Base-by-base conservation (phyloP, 1,284 basidiomycete genomes). In the Sporisorium iseilematis-ciliati region DNA sequence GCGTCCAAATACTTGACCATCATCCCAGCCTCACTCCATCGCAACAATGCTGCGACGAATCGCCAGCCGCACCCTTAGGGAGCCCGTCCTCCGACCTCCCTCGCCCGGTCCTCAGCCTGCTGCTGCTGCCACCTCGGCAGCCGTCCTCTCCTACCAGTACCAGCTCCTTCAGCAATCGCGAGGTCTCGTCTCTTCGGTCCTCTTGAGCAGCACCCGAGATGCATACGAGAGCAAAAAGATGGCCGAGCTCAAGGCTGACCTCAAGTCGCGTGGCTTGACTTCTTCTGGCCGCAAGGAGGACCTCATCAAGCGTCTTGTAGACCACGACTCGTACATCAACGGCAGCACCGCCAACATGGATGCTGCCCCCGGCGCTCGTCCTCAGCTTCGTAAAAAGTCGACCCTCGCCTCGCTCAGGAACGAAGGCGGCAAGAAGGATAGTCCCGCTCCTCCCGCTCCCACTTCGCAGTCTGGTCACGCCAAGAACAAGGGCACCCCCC, bases 181-280 rank as follows among this genome's bases (percentile, higher is more conserved):
- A 58, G 72, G 72, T 50, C 75, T 82, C 52, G 75, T 79, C 43
- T 82, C 81, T 18, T 79, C 73, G 8, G 79, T 82, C 42, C 74
- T 82, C 21, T 73, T 82, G 23, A 78, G 73, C 69, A 75, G 76
- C 55, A 78, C 77, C 33, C 62, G 67, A 18, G 79, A 82, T 53
- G 70, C 65, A 38, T 82, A 82, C 72, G 77, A 82, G 42, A 65
- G 50, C 58, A 70, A 74, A 58, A 75, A 73, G 49, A 59, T 80
- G 41, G 60, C 60, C 38, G 80, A 82, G 57, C 76, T 82, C 65
- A 78, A 75, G 59, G 54, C 74, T 4, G 65, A 80, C 29, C 74
- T 82, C 65, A 74, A 74, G 54, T 74, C 79, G 54, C 79, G 81
- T 48, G 78, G 78, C n/a, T 76, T 82, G 18, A 43, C 80, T 33